Conservation (phyloP, 139 green algal genomes). For the Helicosporidium sp. region DNA sequence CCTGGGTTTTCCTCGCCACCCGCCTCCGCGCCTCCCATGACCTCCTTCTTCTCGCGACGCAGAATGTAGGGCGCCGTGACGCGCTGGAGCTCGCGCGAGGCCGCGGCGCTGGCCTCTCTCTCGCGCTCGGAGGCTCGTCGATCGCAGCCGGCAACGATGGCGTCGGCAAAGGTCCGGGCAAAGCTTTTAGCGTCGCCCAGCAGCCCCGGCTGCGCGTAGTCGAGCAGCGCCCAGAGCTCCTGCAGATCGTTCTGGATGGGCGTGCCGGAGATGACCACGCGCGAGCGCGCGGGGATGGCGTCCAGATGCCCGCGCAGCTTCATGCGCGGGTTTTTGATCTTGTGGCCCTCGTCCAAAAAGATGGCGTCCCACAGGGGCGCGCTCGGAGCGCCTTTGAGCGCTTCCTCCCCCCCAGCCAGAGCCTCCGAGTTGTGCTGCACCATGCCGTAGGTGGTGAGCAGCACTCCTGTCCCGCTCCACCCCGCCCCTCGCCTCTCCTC, state of each 20-base stretch:
- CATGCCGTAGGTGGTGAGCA: slow-evolving; percentile 89
- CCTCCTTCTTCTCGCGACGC: slow-evolving; percentile 68
- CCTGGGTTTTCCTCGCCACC: too few relatives aligned
- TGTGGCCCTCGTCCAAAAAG: slow-evolving; percentile 75
- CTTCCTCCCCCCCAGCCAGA: too few relatives aligned
- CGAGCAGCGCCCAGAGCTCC: slow-evolving; percentile 75
- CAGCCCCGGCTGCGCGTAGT: slow-evolving; percentile 51
- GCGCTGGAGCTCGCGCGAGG: too few relatives aligned
- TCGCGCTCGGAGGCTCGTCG: too few relatives aligned
- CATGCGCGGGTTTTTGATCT: slow-evolving; percentile 75
- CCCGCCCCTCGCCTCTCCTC: too few relatives aligned
- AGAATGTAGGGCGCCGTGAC: slow-evolving; percentile 72
- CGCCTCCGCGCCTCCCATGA: slow-evolving; percentile 23
- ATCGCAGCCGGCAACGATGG: too few relatives aligned
- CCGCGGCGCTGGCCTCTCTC: too few relatives aligned
- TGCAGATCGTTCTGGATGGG: slow-evolving; percentile 76
- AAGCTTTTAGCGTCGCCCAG: slow-evolving; percentile 39
- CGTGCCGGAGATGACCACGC: slow-evolving; percentile 70
- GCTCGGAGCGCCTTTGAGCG: too few relatives aligned
- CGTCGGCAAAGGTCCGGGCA: too few relatives aligned
- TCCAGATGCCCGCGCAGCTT: slow-evolving; percentile 43
- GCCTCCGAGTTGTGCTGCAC: slow-evolving; percentile 47
- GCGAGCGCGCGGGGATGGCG: slow-evolving; percentile 20
- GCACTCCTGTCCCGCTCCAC: too few relatives aligned
- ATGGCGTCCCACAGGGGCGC: slow-evolving; percentile 71